These are phyloP conservation scores for Nicotiana knightiana DNA, from an alignment of 257 asterid species.

Conservation along the genomic window DNA sequence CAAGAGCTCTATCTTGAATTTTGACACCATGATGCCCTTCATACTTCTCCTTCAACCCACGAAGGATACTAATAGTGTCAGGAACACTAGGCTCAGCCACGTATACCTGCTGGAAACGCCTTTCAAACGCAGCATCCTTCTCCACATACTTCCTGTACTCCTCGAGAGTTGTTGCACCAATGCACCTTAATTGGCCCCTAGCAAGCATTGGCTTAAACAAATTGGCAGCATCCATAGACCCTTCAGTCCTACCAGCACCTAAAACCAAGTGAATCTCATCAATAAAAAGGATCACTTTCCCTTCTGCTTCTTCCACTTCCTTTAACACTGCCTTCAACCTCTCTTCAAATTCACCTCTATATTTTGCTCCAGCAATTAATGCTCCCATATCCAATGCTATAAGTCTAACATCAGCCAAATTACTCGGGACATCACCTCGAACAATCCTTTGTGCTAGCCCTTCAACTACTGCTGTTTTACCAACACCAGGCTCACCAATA, in stretches of 20 bases:
- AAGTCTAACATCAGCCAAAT: conserved; percentile 65
- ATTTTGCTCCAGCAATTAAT: conserved; percentile 62
- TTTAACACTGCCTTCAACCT: conserved; percentile 60
- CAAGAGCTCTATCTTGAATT: conserved; percentile 70
- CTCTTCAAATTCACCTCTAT: conserved; percentile 73
- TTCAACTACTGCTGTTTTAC: conserved; percentile 69
- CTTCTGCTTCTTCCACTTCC: conserved; percentile 74
- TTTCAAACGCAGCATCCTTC: conserved; percentile 72
- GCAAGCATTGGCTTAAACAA: conserved; percentile 81
- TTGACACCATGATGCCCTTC: conserved; percentile 81
- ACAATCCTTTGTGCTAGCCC: conserved; percentile 72
- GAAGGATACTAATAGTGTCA: conserved; percentile 54
- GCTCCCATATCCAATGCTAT: conserved; percentile 79
- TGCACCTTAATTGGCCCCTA: conserved; percentile 61
- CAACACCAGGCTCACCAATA: conserved; percentile 73
- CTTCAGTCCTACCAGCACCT: conserved; percentile 71
- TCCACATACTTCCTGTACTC: conserved; percentile 70
- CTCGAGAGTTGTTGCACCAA: conserved; percentile 63
- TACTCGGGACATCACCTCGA: conserved; percentile 54
- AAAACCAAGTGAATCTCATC: conserved; percentile 65
- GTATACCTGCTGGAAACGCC: conserved; percentile 71
- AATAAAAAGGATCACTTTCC: conserved; percentile 58
- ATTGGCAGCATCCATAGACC: conserved; percentile 73
- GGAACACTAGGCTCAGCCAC: conserved; percentile 67
- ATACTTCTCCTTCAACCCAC: conserved; percentile 70